Percentiles rank a stretch among this genome's conserved stretches.
These are phyloP conservation scores for Solanum microdontum DNA, from an alignment of 257 asterid genomes.

Conservation along the genomic window DNA sequence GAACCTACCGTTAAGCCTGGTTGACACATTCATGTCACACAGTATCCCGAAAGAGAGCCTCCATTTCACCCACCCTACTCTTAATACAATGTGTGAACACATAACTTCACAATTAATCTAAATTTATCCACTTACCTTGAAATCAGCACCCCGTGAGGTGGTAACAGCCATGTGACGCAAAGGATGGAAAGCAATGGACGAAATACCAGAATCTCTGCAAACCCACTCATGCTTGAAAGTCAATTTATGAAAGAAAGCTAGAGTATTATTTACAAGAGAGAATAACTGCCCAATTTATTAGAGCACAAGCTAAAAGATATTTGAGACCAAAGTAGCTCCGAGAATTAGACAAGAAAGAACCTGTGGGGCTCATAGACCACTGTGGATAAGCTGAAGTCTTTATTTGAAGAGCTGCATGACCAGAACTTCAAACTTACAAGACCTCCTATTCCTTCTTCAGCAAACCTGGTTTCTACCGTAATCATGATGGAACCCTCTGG, in stretches of 20 bases:
- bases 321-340: not conserved
- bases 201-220: constrained; percentile 58
- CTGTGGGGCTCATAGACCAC: constrained; percentile 97
- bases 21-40: not conserved
- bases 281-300: not conserved
- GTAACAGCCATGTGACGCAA: constrained; percentile 65
- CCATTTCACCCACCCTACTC: not conserved
- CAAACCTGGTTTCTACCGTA: constrained; percentile 80
- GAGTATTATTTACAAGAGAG: not conserved
- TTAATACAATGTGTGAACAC: not conserved
- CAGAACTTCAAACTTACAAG: constrained; percentile 81
- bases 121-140: constrained; percentile 48
- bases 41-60: not conserved
- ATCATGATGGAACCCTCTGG: constrained; percentile 73
- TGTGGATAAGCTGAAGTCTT: constrained; percentile 68
- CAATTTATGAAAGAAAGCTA: not conserved
- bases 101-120: not conserved
- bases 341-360: constrained; percentile 19
- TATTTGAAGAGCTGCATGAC: constrained; percentile 51
- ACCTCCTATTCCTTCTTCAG: constrained; percentile 95
- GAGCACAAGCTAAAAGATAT: not conserved
- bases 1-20: not conserved
- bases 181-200: constrained; percentile 76
- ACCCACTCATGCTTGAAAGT: constrained; percentile 3
- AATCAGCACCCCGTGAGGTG: constrained; percentile 78